phyloP scores from a whole-genome alignment of 345 rosid species.

The Lumnitzera littorea region DNA sequence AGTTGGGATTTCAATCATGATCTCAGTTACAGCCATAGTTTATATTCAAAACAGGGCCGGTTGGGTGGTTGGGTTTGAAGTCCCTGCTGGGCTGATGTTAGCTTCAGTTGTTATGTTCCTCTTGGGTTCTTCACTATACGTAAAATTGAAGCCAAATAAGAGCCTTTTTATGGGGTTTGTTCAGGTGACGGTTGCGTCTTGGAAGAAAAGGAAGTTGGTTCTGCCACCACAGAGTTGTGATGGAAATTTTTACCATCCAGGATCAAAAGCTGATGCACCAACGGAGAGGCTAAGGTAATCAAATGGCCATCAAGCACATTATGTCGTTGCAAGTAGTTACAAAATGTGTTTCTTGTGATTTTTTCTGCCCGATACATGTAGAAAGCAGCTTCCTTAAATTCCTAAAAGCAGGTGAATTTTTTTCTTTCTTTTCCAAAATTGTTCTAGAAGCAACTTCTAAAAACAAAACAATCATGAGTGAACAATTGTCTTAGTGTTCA shows the following conservation, averaged over 20 bases:
- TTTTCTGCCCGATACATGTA: neutral
- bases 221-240: slow-evolving; percentile 19
- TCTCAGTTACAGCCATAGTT: slow-evolving; percentile 32
- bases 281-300: slow-evolving; percentile 31
- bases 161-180: slow-evolving; percentile 37
- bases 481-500: too few species aligned
- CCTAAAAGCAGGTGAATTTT: too few species aligned
- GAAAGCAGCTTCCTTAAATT: too few species aligned
- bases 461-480: too few species aligned
- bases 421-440: too few species aligned
- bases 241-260: slow-evolving; percentile 20
- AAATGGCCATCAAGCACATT: neutral
- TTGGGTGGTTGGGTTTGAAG: slow-evolving; percentile 45
- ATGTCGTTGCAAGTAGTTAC: neutral
- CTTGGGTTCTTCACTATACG: slow-evolving; percentile 32
- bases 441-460: too few species aligned
- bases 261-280: slow-evolving; percentile 28
- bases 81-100: slow-evolving; percentile 44
- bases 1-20: slow-evolving; percentile 27
- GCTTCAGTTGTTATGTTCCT: slow-evolving; percentile 24
- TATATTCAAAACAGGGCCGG: slow-evolving; percentile 33
- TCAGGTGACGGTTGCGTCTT: slow-evolving; percentile 28
- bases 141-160: slow-evolving; percentile 29
- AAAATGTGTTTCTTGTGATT: neutral
- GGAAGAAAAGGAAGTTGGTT: slow-evolving; percentile 24